Conservation (phyloP, 2,329 filamentous ascomycete species). For the Cytospora schulzeri region DNA sequence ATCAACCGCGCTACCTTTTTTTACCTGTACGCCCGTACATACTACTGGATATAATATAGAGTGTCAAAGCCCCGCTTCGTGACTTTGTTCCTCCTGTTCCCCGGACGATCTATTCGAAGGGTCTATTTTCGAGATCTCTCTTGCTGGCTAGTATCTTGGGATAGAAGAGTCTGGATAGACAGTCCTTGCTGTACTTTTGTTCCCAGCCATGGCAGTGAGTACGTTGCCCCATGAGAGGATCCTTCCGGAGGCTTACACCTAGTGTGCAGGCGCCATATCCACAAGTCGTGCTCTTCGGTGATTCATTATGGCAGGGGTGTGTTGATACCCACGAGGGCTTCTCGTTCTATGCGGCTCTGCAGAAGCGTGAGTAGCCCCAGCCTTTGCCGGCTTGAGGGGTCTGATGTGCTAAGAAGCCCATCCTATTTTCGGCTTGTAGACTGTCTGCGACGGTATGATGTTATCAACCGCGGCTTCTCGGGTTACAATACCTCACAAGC, state of each 20-base stretch:
- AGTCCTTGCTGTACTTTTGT: neutral
- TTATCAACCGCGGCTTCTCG: slow-evolving; percentile 84
- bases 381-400: neutral
- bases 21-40: neutral
- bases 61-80: neutral
- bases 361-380: slow-evolving; percentile 57
- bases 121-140: neutral
- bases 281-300: slow-evolving; percentile 83
- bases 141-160: neutral
- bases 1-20: neutral
- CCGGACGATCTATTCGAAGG: neutral
- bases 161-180: neutral
- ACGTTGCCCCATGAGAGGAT: neutral
- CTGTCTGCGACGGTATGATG: slow-evolving; percentile 76
- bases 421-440: slow-evolving; percentile 48
- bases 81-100: neutral
- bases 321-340: slow-evolving; percentile 67
- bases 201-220: slow-evolving; percentile 23
- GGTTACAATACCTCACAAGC: slow-evolving; percentile 84
- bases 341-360: slow-evolving; percentile 72
- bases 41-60: neutral
- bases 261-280: slow-evolving; percentile 56
- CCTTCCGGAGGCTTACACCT: neutral
- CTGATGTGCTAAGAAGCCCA: neutral
- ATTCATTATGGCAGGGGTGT: slow-evolving; percentile 79